Evolutionary conservation across 192 early-diverging fungal species (phyloP).

Genomic region (Backusella luteola): DNA sequence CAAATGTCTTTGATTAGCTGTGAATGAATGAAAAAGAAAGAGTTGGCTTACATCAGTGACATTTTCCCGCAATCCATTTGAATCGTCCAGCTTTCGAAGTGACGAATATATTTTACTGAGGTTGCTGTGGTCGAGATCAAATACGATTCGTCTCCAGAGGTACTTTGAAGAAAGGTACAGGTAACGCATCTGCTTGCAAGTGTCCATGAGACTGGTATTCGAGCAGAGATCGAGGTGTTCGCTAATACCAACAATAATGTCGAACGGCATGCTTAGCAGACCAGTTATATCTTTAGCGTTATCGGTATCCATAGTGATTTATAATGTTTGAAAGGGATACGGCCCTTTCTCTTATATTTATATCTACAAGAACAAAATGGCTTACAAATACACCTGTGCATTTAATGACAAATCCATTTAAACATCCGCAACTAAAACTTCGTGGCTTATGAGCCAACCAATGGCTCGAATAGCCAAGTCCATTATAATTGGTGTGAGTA

Average conservation of each 20-base stretch:
- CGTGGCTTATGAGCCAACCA: not conserved
- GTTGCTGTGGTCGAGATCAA: slow-evolving; percentile 32
- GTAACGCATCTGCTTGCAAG: slow-evolving; percentile 40
- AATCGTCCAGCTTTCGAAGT: slow-evolving; percentile 44
- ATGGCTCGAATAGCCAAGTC: no score
- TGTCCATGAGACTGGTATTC: slow-evolving; percentile 43
- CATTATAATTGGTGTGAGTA: no score
- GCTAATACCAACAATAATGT: slow-evolving; percentile 40
- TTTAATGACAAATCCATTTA: not conserved
- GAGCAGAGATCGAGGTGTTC: slow-evolving; percentile 45
- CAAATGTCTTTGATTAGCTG: not conserved
- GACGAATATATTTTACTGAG: slow-evolving; percentile 44
- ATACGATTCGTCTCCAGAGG: slow-evolving; percentile 41
- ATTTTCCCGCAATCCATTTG: slow-evolving; percentile 35
- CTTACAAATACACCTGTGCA: not conserved
- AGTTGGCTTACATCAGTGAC: slow-evolving; percentile 38
- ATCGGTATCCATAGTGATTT: not conserved
- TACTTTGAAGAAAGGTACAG: slow-evolving; percentile 38
- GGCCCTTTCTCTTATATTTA: not conserved
- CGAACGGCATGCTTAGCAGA: slow-evolving; percentile 30
- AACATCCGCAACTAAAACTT: not conserved
- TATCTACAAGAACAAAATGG: not conserved
- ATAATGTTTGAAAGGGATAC: not conserved
- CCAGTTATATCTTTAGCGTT: not conserved
- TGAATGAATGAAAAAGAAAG: no score